Evolutionary conservation across 2,329 filamentous ascomycete genomes (phyloP), one percentile per base, ranked within the genome.

Genomic region (Ceratocystis papillata): DNA sequence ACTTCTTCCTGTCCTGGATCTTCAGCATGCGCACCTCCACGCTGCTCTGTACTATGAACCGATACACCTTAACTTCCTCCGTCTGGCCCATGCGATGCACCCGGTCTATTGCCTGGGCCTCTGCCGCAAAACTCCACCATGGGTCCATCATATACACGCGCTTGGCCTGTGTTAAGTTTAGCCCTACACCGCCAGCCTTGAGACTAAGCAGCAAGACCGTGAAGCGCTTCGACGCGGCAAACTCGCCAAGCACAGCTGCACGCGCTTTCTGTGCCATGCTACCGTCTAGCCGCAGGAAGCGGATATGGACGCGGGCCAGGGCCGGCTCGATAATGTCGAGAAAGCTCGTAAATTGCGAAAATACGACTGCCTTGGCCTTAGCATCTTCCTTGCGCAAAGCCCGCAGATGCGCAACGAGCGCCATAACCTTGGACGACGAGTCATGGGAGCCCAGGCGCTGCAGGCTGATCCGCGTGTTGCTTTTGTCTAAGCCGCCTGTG

Each of bases 61-160:
- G 80, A 70, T 87, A 87, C 0, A 99, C 92, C 66, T 85, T 84
- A 1, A 99, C 94, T 72, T 93, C 89, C 17, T 85, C 82, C 62
- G 88, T 86, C 75, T 99, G 94, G 0, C 94, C 94, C 89, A 99
- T 96, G 7, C 94, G 85, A 78, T 99, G 94, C 44, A 99, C 91
- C 1, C 94, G 89, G 77, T 99, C 94, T 72, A 99, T 97, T 7
- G 94, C 94, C 76, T 99, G 94, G 4, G 92, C 90, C 76, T 99
- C 94, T 12, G 97, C 87, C 0, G 94, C 92, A 75, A 93, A 99
- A 73, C 89, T 95, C 94, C 94, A 99, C 94, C 94, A 99, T 0
- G 94, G 94, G 75, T 99, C 94, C 94, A 99, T 97, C 89, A 99
- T 95, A 77, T 88, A 99, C 4, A 99, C 95, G 65, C 89, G 81